Conservation (phyloP, 495 filamentous ascomycete genomes). For the Penicillium egyptiacum region DNA sequence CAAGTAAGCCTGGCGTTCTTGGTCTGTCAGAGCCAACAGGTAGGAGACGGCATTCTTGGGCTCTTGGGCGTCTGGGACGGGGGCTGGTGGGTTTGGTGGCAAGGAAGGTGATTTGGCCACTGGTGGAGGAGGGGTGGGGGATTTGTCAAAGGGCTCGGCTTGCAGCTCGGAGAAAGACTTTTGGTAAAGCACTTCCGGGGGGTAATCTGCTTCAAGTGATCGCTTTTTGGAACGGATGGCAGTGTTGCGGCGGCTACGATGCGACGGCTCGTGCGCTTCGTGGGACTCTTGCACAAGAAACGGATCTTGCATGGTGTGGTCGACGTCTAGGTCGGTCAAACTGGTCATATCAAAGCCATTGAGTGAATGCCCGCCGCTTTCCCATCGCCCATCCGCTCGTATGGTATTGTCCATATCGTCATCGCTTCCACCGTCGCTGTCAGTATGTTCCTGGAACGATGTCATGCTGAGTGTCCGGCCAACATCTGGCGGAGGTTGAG, state of each 20-base stretch:
- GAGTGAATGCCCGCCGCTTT: conserved; percentile 30
- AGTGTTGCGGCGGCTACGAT: conserved; percentile 22
- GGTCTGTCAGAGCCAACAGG: conserved; percentile 29
- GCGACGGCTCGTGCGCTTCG: background rate
- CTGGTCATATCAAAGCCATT: conserved; percentile 41
- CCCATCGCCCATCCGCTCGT: conserved; percentile 23
- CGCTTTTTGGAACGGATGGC: conserved; percentile 36
- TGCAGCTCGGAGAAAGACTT: conserved; percentile 46
- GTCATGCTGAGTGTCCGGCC: conserved; percentile 23
- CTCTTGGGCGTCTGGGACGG: conserved; percentile 15
- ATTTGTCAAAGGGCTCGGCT: conserved; percentile 46
- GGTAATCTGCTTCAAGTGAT: conserved; percentile 43
- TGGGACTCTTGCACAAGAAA: conserved; percentile 24
- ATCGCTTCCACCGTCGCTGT: conserved; percentile 26
- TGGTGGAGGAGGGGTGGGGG: conserved; percentile 27
- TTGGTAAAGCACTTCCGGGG: conserved; percentile 40
- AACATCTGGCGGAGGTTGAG: conserved; percentile 35
- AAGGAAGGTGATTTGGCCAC: conserved; percentile 25
- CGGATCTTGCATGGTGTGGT: conserved; percentile 37
- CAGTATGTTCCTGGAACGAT: conserved; percentile 23
- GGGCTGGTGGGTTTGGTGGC: conserved; percentile 16
- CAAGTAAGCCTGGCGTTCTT: conserved; percentile 63
- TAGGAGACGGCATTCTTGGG: conserved; percentile 33
- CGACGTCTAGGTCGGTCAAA: conserved; percentile 34
- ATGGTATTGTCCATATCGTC: conserved; percentile 29